Percentiles rank a stretch among this genome's conserved stretches.
Conservation (phyloP, 2,329 filamentous ascomycete genomes). For the Talaromyces sp. region DNA sequence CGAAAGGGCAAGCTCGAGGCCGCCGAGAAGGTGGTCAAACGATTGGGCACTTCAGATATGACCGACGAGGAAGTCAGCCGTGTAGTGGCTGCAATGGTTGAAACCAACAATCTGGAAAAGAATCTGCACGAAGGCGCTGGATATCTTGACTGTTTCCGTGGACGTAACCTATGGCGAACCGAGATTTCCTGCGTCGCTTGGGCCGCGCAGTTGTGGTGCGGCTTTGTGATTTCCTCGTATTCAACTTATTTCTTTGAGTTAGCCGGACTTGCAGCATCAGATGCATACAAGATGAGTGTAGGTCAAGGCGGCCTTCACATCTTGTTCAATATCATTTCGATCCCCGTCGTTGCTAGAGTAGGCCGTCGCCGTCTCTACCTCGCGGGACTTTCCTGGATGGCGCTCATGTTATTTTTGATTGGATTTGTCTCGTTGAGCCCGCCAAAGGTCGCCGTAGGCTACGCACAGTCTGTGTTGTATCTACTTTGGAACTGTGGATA, state of each 20-base stretch:
- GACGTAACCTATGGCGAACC: conserved; percentile 37
- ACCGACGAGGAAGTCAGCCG: conserved; percentile 12
- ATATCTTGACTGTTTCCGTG: conserved; percentile 38
- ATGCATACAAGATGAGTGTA: conserved; percentile 38
- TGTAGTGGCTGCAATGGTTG: conserved; percentile 10
- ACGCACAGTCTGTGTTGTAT: conserved; percentile 36
- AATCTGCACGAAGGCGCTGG: conserved; percentile 13
- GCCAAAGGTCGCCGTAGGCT: conserved; percentile 39
- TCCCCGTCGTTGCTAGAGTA: conserved; percentile 31
- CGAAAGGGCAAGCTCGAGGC: conserved; percentile 15
- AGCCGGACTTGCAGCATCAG: conserved; percentile 29
- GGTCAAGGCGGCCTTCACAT: conserved; percentile 37
- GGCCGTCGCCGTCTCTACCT: conserved; percentile 34
- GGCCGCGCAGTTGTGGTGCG: conserved; percentile 43
- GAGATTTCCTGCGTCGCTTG: conserved; percentile 44
- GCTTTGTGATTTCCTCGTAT: conserved; percentile 44
- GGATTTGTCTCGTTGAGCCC: conserved; percentile 37
- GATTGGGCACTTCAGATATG: conserved; percentile 11
- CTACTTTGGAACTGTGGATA: conserved; percentile 43
- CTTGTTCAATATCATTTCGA: conserved; percentile 33
- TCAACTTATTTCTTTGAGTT: conserved; percentile 55
- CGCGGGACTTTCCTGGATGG: conserved; percentile 31
- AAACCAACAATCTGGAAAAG: conserved; percentile 14
- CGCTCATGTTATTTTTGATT: conserved; percentile 35
- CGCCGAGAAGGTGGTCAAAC: conserved; percentile 16